Evolutionary conservation across 495 filamentous ascomycete species (phyloP).

Genomic region (Penicillium atrosanguineum): DNA sequence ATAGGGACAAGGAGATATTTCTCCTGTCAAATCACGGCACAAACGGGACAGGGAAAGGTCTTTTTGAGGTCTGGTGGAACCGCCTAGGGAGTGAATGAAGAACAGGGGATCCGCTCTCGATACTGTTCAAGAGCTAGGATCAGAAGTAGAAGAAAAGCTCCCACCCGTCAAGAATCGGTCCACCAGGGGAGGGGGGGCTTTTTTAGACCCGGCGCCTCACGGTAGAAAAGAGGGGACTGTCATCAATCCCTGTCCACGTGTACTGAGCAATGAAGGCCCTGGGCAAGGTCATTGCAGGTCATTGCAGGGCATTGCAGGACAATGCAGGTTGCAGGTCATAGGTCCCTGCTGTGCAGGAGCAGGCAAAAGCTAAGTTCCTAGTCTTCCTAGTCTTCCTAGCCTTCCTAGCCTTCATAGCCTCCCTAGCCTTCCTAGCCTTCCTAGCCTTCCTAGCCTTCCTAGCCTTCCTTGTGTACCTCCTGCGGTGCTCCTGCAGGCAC

Average conservation of each 20-base stretch:
- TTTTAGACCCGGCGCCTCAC: constrained; percentile 9
- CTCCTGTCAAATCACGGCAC: constrained; percentile 4
- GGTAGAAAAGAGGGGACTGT: constrained; percentile 8
- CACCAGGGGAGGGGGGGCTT: constrained; percentile 6
- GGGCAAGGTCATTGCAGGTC: constrained; percentile 1
- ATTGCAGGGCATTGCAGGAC: background rate
- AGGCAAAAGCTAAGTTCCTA: background rate
- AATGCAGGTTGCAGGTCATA: too few relatives aligned
- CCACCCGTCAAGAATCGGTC: constrained; percentile 18
- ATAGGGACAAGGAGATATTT: constrained; percentile 15
- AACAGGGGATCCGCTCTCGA: constrained; percentile 21
- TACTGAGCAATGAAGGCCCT: constrained; percentile 2
- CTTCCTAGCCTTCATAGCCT: too few relatives aligned
- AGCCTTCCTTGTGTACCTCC: too few relatives aligned
- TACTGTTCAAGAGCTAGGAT: constrained; percentile 2
- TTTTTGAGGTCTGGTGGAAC: constrained; percentile 24
- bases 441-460: background rate
- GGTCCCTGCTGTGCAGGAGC: background rate
- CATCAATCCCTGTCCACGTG: constrained; percentile 25
- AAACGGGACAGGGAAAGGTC: constrained; percentile 8
- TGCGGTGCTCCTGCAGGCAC: constrained; percentile 12
- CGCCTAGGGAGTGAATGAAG: constrained; percentile 8
- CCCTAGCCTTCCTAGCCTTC: background rate
- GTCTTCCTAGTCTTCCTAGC: background rate
- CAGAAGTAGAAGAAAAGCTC: constrained; percentile 9